Percentiles rank a stretch among this genome's conserved stretches.
phyloP scores from a whole-genome alignment of 306 rosid genomes.

The Neltuma alba region DNA sequence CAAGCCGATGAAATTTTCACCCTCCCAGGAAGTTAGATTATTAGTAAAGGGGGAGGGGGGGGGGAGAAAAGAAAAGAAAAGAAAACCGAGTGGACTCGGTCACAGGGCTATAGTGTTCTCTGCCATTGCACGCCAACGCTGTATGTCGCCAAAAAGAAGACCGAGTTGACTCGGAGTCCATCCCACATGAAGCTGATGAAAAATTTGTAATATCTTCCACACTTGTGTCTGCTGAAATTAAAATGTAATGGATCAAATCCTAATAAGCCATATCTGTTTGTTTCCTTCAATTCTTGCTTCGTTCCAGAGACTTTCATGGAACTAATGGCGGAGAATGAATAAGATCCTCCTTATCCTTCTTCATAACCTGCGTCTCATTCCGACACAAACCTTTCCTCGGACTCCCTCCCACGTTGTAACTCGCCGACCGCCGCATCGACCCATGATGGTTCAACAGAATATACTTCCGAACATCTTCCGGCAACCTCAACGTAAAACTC shows the following conservation, averaged over 20 bases:
- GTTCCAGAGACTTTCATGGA: not conserved
- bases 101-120: not conserved
- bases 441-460: slow-evolving; percentile 43
- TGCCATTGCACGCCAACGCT: not conserved
- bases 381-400: slow-evolving; percentile 41
- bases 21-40: not conserved
- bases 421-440: slow-evolving; percentile 48
- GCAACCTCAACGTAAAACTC: slow-evolving; percentile 56
- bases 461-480: slow-evolving; percentile 61
- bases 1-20: not conserved
- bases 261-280: not conserved
- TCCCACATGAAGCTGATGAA: not conserved
- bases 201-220: not conserved
- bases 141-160: not conserved
- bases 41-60: not conserved
- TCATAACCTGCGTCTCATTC: slow-evolving; percentile 23
- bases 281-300: not conserved
- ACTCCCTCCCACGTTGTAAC: slow-evolving; percentile 39
- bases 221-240: not conserved
- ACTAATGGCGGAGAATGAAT: slow-evolving; percentile 26
- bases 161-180: slow-evolving; percentile 37
- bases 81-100: slow-evolving; percentile 35
- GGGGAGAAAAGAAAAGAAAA: not conserved
- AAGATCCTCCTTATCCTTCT: slow-evolving; percentile 5
- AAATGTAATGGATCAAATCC: slow-evolving; percentile 32